Evolutionary conservation across 108 stramenopile species (phyloP), one percentile per base, ranked within the genome.

Genomic region (Cylindrotheca fusiformis): DNA sequence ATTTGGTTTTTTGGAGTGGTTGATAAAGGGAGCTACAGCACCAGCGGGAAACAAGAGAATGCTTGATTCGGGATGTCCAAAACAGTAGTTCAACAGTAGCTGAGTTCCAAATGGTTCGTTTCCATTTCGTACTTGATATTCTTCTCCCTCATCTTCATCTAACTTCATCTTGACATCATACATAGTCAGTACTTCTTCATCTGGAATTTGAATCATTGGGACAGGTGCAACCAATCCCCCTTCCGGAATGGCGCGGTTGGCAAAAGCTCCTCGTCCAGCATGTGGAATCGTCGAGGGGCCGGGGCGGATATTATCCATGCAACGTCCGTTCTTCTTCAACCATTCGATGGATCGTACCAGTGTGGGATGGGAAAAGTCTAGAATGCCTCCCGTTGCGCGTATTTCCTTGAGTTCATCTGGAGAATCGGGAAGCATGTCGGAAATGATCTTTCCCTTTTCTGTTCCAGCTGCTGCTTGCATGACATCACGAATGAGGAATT

Each of bases 181-280:
- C 69, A 89, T 77, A 41, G 86, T 65, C 45, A 89, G 51, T 2
- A 82, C 55, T 4, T 70, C 59, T 52, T 57, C 54, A 32, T 85
- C 81, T 1, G 82, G 52, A 60, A 93, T 69, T 6, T 83, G 85
- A 25, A 90, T 49, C n/a, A 94, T 27, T 0, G 92, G 92, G 2
- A 81, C 72, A 1, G 88, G 88, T 19, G 84, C 80, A 28, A 94
- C 76, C 46, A 83, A 26, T n/a, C 69, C 63, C 26, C 88, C 92
- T 17, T 76, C 60, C 6, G 76, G 48, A 32, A 90, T 79, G 29
- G 54, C 58, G 32, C 92, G 72, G 10, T 73, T 73, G 0, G 92
- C 87, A 76, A 94, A 87, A 2, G 92, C 92, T 1, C 92, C 92
- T 29, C 83, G 72, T 8, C 88, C 92, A 10, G 92, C 92, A 62